Evolutionary conservation across 306 rosid genomes (phyloP).

Genomic region (Sindora glabra): DNA sequence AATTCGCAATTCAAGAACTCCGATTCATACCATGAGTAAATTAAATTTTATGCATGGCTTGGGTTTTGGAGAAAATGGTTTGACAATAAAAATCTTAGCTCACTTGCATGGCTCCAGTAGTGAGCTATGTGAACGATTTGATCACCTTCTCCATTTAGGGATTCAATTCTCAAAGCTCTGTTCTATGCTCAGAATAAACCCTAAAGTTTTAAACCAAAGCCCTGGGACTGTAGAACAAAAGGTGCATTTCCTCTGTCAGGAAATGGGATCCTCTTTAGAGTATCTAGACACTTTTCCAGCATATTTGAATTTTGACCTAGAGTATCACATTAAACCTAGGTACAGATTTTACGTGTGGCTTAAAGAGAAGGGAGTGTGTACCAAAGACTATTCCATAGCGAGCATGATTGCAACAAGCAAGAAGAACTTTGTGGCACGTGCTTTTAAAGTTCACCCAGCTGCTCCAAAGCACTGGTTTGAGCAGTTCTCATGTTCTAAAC

Average conservation of each 20-base stretch:
- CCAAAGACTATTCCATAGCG: constrained; percentile 45
- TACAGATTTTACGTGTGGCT: constrained; percentile 57
- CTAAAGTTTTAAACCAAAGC: constrained; percentile 58
- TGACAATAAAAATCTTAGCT: constrained; percentile 34
- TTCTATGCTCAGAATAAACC: constrained; percentile 30
- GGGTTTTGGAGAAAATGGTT: constrained; percentile 78
- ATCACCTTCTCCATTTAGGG: constrained; percentile 49
- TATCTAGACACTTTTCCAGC: constrained; percentile 47
- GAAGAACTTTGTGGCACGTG: constrained; percentile 44
- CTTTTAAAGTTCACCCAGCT: constrained; percentile 52
- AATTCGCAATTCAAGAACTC: constrained; percentile 28
- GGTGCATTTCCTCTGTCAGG: constrained; percentile 43
- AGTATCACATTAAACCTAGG: constrained; percentile 70
- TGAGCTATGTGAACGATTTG: constrained; percentile 49
- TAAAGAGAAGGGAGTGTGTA: constrained; percentile 40
- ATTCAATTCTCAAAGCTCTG: constrained; percentile 51
- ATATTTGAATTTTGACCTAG: constrained; percentile 55
- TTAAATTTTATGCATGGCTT: constrained; percentile 51
- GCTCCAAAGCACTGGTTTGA: constrained; percentile 79
- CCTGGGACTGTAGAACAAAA: constrained; percentile 47
- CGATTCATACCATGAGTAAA: constrained; percentile 44
- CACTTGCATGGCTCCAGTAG: constrained; percentile 44
- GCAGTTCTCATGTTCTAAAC: constrained; percentile 38
- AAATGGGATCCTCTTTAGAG: constrained; percentile 42
- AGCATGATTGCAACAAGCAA: constrained; percentile 62